Percentiles rank a stretch among this genome's conserved stretches.
These are phyloP conservation scores for Phylloporus scabripes DNA, from an alignment of 768 basidiomycete species.

Conservation along the genomic window DNA sequence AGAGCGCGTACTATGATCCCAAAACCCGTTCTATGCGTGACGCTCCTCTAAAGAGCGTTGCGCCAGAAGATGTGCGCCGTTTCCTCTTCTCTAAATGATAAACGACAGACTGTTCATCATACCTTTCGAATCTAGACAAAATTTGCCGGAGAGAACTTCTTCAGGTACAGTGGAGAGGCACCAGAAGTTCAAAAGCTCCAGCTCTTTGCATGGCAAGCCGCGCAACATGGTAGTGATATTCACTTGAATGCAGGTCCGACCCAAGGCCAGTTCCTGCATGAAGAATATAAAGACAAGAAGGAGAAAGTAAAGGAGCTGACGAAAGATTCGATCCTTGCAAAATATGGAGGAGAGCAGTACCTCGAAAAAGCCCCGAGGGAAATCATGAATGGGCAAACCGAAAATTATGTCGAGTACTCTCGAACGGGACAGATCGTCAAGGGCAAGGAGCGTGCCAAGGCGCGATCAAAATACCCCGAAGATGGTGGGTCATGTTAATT, in stretches of 20 bases:
- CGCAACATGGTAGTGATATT: conserved; percentile 88
- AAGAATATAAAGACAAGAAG: conserved; percentile 89
- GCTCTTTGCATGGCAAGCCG: conserved; percentile 96
- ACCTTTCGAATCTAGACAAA: conserved; percentile 46
- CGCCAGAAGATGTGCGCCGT: conserved; percentile 78
- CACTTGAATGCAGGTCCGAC: conserved; percentile 96
- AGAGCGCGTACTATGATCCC: conserved; percentile 97
- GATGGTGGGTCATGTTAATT: conserved; percentile 57
- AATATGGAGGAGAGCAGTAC: conserved; percentile 93
- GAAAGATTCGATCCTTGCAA: conserved; percentile 84
- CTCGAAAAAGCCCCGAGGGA: conserved; percentile 87
- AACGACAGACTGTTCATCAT: not conserved
- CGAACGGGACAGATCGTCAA: conserved; percentile 86
- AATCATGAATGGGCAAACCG: conserved; percentile 91
- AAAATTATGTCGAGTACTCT: conserved; percentile 97
- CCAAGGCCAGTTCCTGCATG: conserved; percentile 86
- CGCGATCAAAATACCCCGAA: conserved; percentile 90
- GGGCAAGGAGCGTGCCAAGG: conserved; percentile 84
- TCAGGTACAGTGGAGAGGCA: conserved; percentile 89
- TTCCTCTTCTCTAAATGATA: not conserved
- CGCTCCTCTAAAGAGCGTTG: conserved; percentile 71
- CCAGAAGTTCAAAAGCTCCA: conserved; percentile 87
- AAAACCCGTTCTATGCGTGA: conserved; percentile 99
- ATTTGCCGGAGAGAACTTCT: conserved; percentile 97
- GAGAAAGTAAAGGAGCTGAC: conserved; percentile 83